These are phyloP conservation scores for Xylariaceae sp. DNA, from an alignment of 2,329 filamentous ascomycete genomes.

Conservation along the genomic window DNA sequence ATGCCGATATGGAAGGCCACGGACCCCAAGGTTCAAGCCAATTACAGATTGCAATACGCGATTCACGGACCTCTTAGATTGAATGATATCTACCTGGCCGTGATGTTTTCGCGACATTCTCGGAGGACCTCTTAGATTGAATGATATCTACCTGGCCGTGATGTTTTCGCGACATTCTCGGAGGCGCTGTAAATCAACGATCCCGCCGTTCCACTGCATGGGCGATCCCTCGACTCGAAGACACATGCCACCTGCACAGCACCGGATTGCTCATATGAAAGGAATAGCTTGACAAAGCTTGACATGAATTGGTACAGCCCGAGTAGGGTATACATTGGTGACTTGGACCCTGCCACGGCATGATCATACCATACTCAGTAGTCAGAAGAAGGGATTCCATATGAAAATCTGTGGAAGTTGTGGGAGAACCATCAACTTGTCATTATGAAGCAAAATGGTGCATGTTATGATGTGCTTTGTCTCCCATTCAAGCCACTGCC, in stretches of 20 bases:
- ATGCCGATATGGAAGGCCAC: conserved; percentile 1
- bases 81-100: not conserved
- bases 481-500: too few species aligned
- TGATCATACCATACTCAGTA: too few species aligned
- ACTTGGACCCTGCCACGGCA: too few species aligned
- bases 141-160: conserved; percentile 2
- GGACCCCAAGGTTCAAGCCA: not conserved
- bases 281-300: conserved; percentile 26
- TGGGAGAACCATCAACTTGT: too few species aligned
- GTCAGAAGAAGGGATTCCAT: too few species aligned
- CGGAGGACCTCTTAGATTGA: conserved; percentile 2
- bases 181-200: conserved; percentile 11
- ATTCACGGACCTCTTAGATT: not conserved
- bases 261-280: not conserved
- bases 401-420: too few species aligned
- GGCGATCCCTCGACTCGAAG: conserved; percentile 11
- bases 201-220: conserved; percentile 19
- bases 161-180: conserved; percentile 10
- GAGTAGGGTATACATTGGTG: not conserved
- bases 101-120: conserved; percentile 11
- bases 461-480: too few species aligned
- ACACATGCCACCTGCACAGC: not conserved
- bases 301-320: conserved; percentile 12
- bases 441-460: too few species aligned
- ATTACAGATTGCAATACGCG: not conserved